phyloP scores from a whole-genome alignment of 306 rosid genomes.

The Prunus mume region DNA sequence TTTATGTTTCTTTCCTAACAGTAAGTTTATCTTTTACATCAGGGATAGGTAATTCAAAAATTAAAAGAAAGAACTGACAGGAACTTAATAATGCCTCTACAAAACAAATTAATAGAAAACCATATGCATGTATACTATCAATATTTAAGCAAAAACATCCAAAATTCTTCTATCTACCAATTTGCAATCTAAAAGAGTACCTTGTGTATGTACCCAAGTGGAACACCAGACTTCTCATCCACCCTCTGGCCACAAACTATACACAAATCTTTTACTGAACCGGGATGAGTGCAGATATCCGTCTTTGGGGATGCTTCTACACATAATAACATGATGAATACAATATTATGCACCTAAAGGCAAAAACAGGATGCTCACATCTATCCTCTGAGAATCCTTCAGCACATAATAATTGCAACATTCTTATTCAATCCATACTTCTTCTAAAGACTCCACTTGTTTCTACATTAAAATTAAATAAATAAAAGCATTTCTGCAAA shows the following conservation, averaged over 20 bases:
- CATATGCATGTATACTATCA: background rate
- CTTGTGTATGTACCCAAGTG: constrained; percentile 82
- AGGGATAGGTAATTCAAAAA: background rate
- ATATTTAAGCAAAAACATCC: background rate
- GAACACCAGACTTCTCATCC: constrained; percentile 68
- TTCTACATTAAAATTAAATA: too few species aligned
- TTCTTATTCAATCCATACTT: too few species aligned
- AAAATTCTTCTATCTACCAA: background rate
- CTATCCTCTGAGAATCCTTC: background rate
- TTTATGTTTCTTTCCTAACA: too few species aligned
- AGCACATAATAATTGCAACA: too few species aligned
- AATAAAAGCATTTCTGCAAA: too few species aligned
- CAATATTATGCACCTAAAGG: background rate
- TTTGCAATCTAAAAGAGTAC: constrained; percentile 35
- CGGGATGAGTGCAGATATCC: constrained; percentile 67
- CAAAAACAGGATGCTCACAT: background rate
- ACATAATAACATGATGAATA: constrained; percentile 2
- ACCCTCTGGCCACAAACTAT: constrained; percentile 67
- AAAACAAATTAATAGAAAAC: background rate
- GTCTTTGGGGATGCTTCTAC: constrained; percentile 45
- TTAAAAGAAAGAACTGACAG: background rate
- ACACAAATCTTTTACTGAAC: constrained; percentile 76
- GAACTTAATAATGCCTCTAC: background rate
- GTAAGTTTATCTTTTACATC: background rate
- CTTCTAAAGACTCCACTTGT: too few species aligned